Base-by-base conservation (phyloP, 345 rosid species). In the Citrus cavaleriei region DNA sequence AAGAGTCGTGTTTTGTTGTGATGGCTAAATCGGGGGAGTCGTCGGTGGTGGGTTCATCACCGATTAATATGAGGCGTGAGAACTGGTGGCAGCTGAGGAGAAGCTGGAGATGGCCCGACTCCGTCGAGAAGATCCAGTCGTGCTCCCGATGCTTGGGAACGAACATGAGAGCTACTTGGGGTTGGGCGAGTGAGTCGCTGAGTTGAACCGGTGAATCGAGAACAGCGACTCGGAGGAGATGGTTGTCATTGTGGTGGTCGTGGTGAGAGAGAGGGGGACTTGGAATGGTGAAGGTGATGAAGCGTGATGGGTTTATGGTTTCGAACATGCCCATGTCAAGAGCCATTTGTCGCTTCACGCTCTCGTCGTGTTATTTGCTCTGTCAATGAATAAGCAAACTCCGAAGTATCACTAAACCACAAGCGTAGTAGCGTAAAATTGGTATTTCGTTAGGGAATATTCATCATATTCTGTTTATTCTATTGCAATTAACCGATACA, bases 101-200 rank as follows among this genome's bases (percentile, higher is more conserved):
- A 73, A 93, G 94, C 86, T 93, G 94, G 80, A 92, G 87, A 73
- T 92, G 98, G 73, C 99, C 98, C 10, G 88, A 74, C 81, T 95
- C 97, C n/a, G 97, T 89, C 84, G 92, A 88, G 88, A 92, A 96
- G 70, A 91, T 72, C 97, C 97, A 94, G 78, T 96, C 97, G 51
- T 85, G 71, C 78, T 94, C 95, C 82, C 97, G 95, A 69, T 55
- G 74, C 58, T 61, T 79, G 42, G 97, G 97, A 79, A 94, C 97
- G 79, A 90, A 79, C 73, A 91, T 86, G 80, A 90, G 93, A 34
- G 97, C 97, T 35, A 89, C 91, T 58, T 18, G 83, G 16, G 90
- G 87, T 46, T 46, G 4, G 51, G 51, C 3, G 3, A 13, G 5
- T 6, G 86, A 30, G 30, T 68, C 74, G 0, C 35, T n/a, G 51